Conservation (phyloP, 2,329 filamentous ascomycete species). For the Fusarium siculi region DNA sequence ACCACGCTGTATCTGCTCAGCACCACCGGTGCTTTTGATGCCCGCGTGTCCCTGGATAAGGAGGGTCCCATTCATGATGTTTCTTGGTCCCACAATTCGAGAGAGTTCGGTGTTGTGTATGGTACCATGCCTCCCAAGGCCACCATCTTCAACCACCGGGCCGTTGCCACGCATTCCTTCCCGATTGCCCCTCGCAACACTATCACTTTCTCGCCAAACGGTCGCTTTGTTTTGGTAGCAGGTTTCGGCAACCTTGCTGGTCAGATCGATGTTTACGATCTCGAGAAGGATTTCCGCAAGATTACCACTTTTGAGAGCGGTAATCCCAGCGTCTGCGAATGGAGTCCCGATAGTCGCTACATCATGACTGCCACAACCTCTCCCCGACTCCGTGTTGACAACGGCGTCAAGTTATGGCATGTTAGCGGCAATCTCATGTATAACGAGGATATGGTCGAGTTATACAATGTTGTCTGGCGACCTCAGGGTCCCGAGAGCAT, state of each 20-base stretch:
- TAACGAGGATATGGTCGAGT: slow-evolving; percentile 91
- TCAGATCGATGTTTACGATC: slow-evolving; percentile 97
- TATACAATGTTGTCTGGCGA: slow-evolving; percentile 92
- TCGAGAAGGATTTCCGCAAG: slow-evolving; percentile 93
- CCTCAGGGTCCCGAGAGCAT: slow-evolving; percentile 74
- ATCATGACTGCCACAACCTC: slow-evolving; percentile 98
- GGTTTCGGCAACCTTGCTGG: slow-evolving; percentile 98
- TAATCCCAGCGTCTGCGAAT: slow-evolving; percentile 95
- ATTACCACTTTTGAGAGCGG: slow-evolving; percentile 93
- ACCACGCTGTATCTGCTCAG: slow-evolving; percentile 96
- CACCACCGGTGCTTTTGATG: slow-evolving; percentile 91
- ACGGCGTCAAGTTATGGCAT: slow-evolving; percentile 96
- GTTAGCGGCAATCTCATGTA: slow-evolving; percentile 91
- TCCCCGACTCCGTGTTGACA: slow-evolving; percentile 93
- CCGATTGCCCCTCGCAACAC: slow-evolving; percentile 91
- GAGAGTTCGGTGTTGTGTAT: slow-evolving; percentile 97
- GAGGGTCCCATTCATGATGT: slow-evolving; percentile 98
- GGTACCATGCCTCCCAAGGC: slow-evolving; percentile 99
- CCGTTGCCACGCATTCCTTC: slow-evolving; percentile 85
- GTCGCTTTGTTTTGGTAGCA: slow-evolving; percentile 91
- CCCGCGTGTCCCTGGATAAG: slow-evolving; percentile 91
- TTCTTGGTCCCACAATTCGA: slow-evolving; percentile 97
- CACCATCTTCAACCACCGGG: slow-evolving; percentile 94
- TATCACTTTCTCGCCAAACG: slow-evolving; percentile 92
- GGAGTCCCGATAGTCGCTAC: slow-evolving; percentile 95